Conservation (phyloP, 345 rosid genomes). For the Corchorus olitorius region DNA sequence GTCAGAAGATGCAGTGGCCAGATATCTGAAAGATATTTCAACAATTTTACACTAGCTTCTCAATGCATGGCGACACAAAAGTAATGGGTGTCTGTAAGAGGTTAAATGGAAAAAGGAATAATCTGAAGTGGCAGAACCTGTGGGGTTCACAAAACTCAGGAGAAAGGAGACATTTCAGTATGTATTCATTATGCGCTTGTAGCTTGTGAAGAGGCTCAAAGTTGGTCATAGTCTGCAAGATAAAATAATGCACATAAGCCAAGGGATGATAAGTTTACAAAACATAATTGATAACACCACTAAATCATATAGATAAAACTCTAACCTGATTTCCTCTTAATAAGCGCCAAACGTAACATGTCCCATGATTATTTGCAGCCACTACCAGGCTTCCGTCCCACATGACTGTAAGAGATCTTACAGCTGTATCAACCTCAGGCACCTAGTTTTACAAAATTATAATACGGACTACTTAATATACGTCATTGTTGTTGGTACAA, state of each 20-base stretch:
- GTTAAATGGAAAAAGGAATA: background rate
- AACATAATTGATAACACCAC: background rate
- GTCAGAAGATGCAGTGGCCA: constrained; percentile 96
- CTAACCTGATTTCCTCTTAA: constrained; percentile 75
- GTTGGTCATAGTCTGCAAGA: constrained; percentile 81
- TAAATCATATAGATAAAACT: constrained; percentile 9
- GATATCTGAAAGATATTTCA: constrained; percentile 53
- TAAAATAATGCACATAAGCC: background rate
- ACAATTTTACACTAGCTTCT: constrained; percentile 9
- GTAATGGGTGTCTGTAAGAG: background rate
- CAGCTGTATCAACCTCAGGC: constrained; percentile 91
- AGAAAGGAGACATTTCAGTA: constrained; percentile 92
- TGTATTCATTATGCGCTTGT: constrained; percentile 83
- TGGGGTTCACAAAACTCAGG: constrained; percentile 82
- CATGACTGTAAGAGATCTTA: constrained; percentile 89
- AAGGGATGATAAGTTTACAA: background rate
- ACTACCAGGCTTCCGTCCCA: constrained; percentile 98
- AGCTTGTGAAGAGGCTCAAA: constrained; percentile 97
- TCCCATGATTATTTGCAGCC: constrained; percentile 91
- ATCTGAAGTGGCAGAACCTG: constrained; percentile 46
- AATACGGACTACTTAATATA: background rate
- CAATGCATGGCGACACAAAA: background rate
- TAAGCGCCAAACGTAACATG: constrained; percentile 95
- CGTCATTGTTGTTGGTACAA: background rate
- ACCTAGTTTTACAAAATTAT: constrained; percentile 43